Evolutionary conservation across 2,329 filamentous ascomycete genomes (phyloP), one percentile per base, ranked within the genome.

Genomic region (Herpotrichia juniperi): DNA sequence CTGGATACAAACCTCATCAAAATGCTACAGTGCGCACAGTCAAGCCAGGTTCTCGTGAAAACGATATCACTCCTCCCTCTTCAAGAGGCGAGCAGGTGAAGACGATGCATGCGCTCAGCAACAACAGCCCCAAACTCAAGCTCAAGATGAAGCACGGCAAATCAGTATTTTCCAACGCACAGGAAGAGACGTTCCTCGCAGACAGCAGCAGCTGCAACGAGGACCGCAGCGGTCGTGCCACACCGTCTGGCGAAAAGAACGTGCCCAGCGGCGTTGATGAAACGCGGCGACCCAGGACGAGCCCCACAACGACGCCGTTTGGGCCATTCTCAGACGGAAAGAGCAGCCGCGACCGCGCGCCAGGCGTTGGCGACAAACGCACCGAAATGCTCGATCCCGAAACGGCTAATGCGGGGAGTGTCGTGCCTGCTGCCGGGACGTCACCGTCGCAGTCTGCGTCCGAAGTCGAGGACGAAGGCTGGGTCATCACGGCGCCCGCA

Each of bases 11-110:
- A 40, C 88, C 88, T 11, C 86, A 87, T 56, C 84, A 85, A 32
- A 87, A 84, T 68, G 87, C 89, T 24, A 86, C 84, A n/a, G 89
- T 91, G 34, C 83, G 87, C 48, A 76, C 82, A n/a, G 84, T 90
- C 30, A 78, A 80, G 48, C 75, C 79, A 4, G 78, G 77, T 31
- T 77, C 79, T 71, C 66, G 56, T 45, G 66, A 48, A 21, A 62
- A 58, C 30, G 62, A 64, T 24, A 58, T 52, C 25, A 64, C 61
- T 16, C 59, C 61, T 1, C 58, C 67, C 12, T 57, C 65, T 16
- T 67, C 66, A 37, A 53, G 62, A 26, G 57, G 57, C 44, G 64
- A 69, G 47, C 65, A 68, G 30, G 40, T 67, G 26, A 70, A 61
- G 53, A 52, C 51, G 34, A 57, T 52, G 35, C 60, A 68, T 22